These are phyloP conservation scores for Nitzschia putrida DNA, from an alignment of 108 stramenopile genomes.

Conservation along the genomic window DNA sequence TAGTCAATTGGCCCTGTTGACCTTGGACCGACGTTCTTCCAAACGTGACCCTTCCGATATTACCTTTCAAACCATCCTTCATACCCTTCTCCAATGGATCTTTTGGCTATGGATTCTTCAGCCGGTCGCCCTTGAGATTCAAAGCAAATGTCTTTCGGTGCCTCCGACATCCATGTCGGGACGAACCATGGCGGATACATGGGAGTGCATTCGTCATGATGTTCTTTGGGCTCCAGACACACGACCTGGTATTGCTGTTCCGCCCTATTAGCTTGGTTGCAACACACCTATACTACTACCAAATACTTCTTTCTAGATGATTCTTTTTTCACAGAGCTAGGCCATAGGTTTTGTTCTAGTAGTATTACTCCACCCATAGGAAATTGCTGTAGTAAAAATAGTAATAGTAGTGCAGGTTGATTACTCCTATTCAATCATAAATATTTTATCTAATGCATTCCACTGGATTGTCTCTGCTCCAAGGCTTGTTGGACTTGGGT, in stretches of 20 bases:
- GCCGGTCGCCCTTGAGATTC: constrained; percentile 34
- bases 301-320: too few species aligned
- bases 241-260: constrained; percentile 43
- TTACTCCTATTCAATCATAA: background rate
- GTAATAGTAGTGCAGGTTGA: too few species aligned
- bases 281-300: too few species aligned
- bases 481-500: constrained; percentile 76
- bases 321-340: too few species aligned
- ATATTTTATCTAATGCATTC: constrained; percentile 33
- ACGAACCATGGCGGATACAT: constrained; percentile 17
- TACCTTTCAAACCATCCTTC: constrained; percentile 13
- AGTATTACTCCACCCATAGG: too few species aligned
- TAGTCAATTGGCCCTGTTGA: constrained; percentile 66
- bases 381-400: too few species aligned
- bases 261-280: constrained; percentile 36
- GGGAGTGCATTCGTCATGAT: constrained; percentile 33
- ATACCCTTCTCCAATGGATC: constrained; percentile 18
- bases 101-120: constrained; percentile 28
- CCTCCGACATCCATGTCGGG: background rate
- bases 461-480: constrained; percentile 57
- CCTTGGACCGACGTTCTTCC: constrained; percentile 38
- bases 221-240: constrained; percentile 43
- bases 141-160: constrained; percentile 28
- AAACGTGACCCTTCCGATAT: constrained; percentile 4
- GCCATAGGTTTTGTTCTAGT: too few species aligned